Base-by-base conservation (phyloP, 1,139 yeast species). In the Groenewaldozyma auringiensis region DNA sequence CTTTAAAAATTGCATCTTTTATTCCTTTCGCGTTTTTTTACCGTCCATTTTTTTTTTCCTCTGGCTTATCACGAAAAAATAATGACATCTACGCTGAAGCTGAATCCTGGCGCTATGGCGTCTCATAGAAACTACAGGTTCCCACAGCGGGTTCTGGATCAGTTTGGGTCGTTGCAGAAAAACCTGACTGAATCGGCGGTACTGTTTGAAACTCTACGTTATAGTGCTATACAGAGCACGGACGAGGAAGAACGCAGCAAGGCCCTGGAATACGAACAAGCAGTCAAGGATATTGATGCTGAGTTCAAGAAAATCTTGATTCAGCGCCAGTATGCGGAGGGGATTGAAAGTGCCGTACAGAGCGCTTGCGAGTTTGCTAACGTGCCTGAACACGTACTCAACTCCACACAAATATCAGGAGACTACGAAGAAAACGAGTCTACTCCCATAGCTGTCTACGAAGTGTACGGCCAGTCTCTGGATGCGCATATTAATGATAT, bases 101-200 rank as follows among this genome's bases (percentile, higher is more conserved):
- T 35, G 25, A 11, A 11, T 4, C 38, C 38, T 17, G 20, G 20
- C 22, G 38, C 38, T n/a, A 35, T 35, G 38, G 38, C 38, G n/a
- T 14, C 21, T 8, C 38, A 35, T 20, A 18, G 22, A n/a, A 35
- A 35, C 22, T 35, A 35, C 25, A 8, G 4, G 38, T 14, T 35
- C 13, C n/a, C 25, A 9, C n/a, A 14, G 16, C 4, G 6, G 16
- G 6, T 13, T 16, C 8, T 18, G 25, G 20, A 20, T 9, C 6
- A 14, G 4, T 4, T 35, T 9, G n/a, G 6, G 6, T 4, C 8
- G 16, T 11, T 35, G 21, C 25, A 4, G 9, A 16, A 35, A 13
- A 20, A 35, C n/a, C 25, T 35, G n/a, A 13, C 4, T 4, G 25
- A 35, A 18, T 8, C 38, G 4, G 38, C 38, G 4, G 38, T 11